Conservation (phyloP, 2,329 filamentous ascomycete species). For the Tolypocladium cylindrosporum region DNA sequence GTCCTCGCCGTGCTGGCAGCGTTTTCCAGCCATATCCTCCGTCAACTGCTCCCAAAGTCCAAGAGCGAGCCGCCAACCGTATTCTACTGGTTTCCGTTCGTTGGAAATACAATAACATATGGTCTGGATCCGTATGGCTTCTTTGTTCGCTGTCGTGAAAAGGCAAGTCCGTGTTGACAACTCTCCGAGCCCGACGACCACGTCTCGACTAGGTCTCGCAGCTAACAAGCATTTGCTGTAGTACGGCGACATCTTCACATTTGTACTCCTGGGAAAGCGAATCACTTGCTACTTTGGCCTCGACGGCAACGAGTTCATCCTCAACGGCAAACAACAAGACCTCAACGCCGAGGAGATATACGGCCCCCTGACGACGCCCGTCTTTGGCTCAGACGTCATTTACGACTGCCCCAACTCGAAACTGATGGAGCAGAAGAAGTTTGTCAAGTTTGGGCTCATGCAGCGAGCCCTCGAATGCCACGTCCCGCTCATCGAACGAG, state of each 20-base stretch:
- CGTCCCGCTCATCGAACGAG: constrained; percentile 66
- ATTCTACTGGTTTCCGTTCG: constrained; percentile 71
- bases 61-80: constrained; percentile 72
- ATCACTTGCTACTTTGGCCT: constrained; percentile 78
- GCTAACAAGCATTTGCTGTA: constrained; percentile 31
- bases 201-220: neutral
- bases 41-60: constrained; percentile 72
- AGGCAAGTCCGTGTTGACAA: constrained; percentile 41
- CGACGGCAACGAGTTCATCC: constrained; percentile 79
- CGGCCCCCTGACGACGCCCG: constrained; percentile 59
- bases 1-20: constrained; percentile 47
- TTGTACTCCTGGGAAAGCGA: constrained; percentile 78
- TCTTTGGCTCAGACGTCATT: constrained; percentile 77
- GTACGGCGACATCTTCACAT: constrained; percentile 87
- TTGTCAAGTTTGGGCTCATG: constrained; percentile 73
- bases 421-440: constrained; percentile 95
- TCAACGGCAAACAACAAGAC: constrained; percentile 84
- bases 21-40: constrained; percentile 57
- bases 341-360: constrained; percentile 89
- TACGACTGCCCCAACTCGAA: constrained; percentile 88
- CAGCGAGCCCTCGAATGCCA: constrained; percentile 65
- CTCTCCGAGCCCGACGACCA: neutral
- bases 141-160: constrained; percentile 65
- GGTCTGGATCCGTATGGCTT: constrained; percentile 90
- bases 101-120: constrained; percentile 88